A percentile compares a stretch with the other conserved stretches of the same genome.
Evolutionary conservation across 306 rosid species (phyloP).

Genomic region (Luffa aegyptiaca): DNA sequence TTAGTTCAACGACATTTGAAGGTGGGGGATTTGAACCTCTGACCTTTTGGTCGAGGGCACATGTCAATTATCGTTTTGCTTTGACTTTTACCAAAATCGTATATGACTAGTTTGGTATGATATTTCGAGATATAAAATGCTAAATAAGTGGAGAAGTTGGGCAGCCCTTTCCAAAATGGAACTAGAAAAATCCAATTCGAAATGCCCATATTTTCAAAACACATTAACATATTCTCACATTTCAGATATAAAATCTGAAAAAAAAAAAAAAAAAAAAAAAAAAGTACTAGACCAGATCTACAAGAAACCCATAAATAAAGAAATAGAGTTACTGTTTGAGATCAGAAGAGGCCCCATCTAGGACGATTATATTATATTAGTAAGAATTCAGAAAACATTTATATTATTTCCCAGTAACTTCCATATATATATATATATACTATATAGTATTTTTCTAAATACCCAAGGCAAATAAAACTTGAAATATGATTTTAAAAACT

Average conservation of each 20-base stretch:
- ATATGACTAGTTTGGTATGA: too few relatives aligned
- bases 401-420: too few relatives aligned
- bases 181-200: background rate
- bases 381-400: background rate
- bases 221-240: background rate
- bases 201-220: background rate
- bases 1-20: too few relatives aligned
- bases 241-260: background rate
- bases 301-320: background rate
- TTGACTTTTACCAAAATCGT: too few relatives aligned
- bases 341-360: background rate
- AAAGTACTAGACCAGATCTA: background rate
- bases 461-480: background rate
- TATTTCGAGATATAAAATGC: too few relatives aligned
- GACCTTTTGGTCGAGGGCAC: too few relatives aligned
- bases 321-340: background rate
- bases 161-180: background rate
- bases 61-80: too few relatives aligned
- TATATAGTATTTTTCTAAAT: background rate
- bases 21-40: too few relatives aligned
- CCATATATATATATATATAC: background rate
- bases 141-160: background rate
- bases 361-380: background rate
- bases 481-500: background rate
- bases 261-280: background rate